Conservation (phyloP, 2,329 filamentous ascomycete genomes). For the Claviceps purpurea region DNA sequence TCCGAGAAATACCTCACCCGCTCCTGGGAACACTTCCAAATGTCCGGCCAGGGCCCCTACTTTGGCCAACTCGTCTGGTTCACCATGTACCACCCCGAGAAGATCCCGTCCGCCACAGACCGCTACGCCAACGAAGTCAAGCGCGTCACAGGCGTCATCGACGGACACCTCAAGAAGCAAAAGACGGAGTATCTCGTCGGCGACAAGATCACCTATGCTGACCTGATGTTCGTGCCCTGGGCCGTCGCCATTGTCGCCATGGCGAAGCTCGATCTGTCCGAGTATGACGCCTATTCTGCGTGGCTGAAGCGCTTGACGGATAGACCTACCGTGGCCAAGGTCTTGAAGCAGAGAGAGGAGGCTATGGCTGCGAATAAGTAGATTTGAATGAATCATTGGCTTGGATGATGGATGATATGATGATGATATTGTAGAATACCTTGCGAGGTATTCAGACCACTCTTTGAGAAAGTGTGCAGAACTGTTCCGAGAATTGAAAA, state of each 20-base stretch:
- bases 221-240: constrained; percentile 15
- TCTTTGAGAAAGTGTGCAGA: too few species aligned
- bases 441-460: too few species aligned
- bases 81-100: constrained; percentile 9
- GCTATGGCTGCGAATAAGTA: not conserved
- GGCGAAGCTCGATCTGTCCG: not conserved
- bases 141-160: constrained; percentile 16
- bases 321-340: constrained; percentile 1
- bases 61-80: constrained; percentile 16
- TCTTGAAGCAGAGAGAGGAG: constrained; percentile 3
- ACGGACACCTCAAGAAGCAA: constrained; percentile 11
- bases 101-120: constrained; percentile 15
- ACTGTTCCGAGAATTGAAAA: too few species aligned
- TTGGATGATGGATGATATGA: too few species aligned
- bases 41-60: constrained; percentile 18
- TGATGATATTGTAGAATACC: too few species aligned
- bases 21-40: constrained; percentile 11
- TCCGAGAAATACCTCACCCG: constrained; percentile 8
- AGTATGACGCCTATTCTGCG: constrained; percentile 3
- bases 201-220: constrained; percentile 13
- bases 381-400: not conserved
- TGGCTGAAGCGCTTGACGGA: constrained; percentile 3
- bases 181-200: constrained; percentile 12
- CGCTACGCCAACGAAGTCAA: constrained; percentile 17
- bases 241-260: not conserved